phyloP scores from a whole-genome alignment of 306 rosid genomes.

The Comarum palustre region DNA sequence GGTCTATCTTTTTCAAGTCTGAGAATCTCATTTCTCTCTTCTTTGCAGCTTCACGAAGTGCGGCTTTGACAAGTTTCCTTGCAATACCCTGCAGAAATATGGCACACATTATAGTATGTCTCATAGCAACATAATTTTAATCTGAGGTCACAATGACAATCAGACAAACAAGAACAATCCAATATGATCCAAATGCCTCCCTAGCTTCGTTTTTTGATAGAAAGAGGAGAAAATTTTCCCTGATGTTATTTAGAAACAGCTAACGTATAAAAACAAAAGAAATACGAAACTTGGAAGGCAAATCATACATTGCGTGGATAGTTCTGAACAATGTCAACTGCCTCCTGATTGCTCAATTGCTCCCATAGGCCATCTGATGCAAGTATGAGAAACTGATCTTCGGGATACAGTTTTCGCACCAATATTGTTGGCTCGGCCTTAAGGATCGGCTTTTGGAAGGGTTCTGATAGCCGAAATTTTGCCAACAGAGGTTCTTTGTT shows the following conservation, averaged over 20 bases:
- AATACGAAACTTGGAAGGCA: slow-evolving; percentile 16
- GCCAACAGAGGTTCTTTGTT: slow-evolving; percentile 70
- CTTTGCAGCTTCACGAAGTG: slow-evolving; percentile 82
- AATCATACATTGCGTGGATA: slow-evolving; percentile 70
- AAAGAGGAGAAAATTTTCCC: neutral
- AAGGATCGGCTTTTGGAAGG: slow-evolving; percentile 78
- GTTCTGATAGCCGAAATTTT: slow-evolving; percentile 70
- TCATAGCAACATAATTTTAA: neutral
- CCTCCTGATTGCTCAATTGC: slow-evolving; percentile 83
- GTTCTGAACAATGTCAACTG: slow-evolving; percentile 74
- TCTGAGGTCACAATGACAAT: neutral
- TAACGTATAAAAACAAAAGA: neutral
- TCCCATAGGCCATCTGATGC: slow-evolving; percentile 99
- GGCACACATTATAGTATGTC: neutral
- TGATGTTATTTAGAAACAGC: neutral
- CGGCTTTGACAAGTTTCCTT: slow-evolving; percentile 64
- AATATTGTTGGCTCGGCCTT: slow-evolving; percentile 74
- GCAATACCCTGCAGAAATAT: slow-evolving; percentile 70
- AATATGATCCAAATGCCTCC: neutral
- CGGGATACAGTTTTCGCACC: slow-evolving; percentile 58
- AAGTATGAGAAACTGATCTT: slow-evolving; percentile 80
- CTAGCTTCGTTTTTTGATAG: neutral
- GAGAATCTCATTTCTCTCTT: slow-evolving; percentile 97
- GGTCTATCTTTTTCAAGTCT: slow-evolving; percentile 80
- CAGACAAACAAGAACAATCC: neutral